Conservation (phyloP, 169 alveolate species). For the Babesia divergens region DNA sequence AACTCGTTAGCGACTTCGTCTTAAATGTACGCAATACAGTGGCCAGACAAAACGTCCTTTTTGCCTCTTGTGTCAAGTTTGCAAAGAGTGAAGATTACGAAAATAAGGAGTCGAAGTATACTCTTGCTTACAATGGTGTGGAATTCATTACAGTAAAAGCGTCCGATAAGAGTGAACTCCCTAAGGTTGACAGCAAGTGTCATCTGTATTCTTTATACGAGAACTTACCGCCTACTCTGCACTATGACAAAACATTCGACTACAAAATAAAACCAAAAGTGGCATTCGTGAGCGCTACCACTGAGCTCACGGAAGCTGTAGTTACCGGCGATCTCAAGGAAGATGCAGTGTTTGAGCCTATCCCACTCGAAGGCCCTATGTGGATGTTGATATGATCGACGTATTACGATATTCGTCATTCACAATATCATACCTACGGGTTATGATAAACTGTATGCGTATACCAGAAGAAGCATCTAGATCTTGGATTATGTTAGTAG, state of each 20-base stretch:
- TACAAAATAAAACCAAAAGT: too few species aligned
- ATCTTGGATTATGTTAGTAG: too few species aligned
- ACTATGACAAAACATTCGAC: neutral
- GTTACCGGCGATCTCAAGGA: too few species aligned
- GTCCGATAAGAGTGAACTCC: neutral
- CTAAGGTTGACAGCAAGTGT: neutral
- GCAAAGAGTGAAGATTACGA: neutral
- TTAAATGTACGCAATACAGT: neutral
- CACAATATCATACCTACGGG: too few species aligned
- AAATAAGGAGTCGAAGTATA: neutral
- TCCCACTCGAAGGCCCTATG: too few species aligned
- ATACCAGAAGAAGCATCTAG: too few species aligned
- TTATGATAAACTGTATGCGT: too few species aligned
- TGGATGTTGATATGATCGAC: too few species aligned
- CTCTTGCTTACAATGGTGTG: neutral
- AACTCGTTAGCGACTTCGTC: neutral
- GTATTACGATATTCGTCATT: too few species aligned
- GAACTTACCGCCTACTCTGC: slow-evolving; percentile 14
- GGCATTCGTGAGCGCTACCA: too few species aligned
- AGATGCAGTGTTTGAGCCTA: too few species aligned
- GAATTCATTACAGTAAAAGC: neutral
- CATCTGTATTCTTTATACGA: slow-evolving; percentile 1
- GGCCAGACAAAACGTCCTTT: neutral
- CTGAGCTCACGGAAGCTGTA: too few species aligned
- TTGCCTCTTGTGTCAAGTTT: slow-evolving; percentile 20